Conservation (phyloP, 2,329 filamentous ascomycete species). For the Pseudogymnoascus sp. region DNA sequence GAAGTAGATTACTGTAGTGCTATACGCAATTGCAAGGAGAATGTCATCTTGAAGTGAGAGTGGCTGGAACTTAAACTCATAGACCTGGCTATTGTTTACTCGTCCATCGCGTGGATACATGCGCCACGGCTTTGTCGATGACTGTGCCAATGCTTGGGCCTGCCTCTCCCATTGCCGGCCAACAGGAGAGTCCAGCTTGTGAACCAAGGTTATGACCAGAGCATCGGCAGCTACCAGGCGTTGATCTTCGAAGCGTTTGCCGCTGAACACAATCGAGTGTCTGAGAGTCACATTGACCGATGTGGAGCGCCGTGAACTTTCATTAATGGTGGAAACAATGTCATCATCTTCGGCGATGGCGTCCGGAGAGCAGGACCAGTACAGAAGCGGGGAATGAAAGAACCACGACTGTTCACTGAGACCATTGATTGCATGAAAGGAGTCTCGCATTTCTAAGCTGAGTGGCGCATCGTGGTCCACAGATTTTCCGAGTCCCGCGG, state of each 20-base stretch:
- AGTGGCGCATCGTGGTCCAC: slow-evolving; percentile 19
- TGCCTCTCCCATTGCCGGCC: slow-evolving; percentile 57
- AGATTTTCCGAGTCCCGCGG: slow-evolving; percentile 11
- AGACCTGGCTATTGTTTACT: slow-evolving; percentile 50
- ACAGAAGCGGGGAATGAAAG: slow-evolving; percentile 74
- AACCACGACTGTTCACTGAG: slow-evolving; percentile 60
- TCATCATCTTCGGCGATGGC: slow-evolving; percentile 51
- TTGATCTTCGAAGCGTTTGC: slow-evolving; percentile 64
- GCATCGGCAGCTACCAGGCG: slow-evolving; percentile 65
- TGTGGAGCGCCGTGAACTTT: slow-evolving; percentile 51
- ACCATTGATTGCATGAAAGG: slow-evolving; percentile 51
- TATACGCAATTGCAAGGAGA: slow-evolving; percentile 57
- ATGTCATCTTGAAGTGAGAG: slow-evolving; percentile 59
- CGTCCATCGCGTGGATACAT: slow-evolving; percentile 54
- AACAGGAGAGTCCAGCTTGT: slow-evolving; percentile 55
- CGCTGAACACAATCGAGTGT: slow-evolving; percentile 73
- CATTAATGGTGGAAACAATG: slow-evolving; percentile 61
- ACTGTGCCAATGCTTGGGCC: slow-evolving; percentile 41
- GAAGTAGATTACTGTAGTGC: slow-evolving; percentile 55
- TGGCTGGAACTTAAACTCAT: slow-evolving; percentile 71
- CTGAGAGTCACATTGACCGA: slow-evolving; percentile 65
- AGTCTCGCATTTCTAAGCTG: slow-evolving; percentile 37
- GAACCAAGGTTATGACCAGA: slow-evolving; percentile 67
- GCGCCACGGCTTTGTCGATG: slow-evolving; percentile 44
- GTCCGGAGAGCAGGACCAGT: slow-evolving; percentile 62